Evolutionary conservation across 805 yeast species (phyloP).

Genomic region (Metschnikowia continentalis): DNA sequence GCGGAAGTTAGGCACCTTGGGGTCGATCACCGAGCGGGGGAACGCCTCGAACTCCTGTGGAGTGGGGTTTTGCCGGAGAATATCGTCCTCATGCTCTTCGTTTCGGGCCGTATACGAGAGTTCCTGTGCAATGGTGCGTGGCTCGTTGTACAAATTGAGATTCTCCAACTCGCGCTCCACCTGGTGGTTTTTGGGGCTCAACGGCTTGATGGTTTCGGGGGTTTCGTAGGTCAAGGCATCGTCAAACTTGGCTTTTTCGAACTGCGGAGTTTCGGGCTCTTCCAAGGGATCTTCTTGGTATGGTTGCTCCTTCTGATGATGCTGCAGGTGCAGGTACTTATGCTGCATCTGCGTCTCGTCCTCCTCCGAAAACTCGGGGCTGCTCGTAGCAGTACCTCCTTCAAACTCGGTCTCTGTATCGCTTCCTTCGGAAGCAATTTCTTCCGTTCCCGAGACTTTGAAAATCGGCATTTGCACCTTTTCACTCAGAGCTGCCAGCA

Average conservation of each 20-base stretch:
- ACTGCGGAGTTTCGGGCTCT: slow-evolving; percentile 11
- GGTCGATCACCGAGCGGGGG: slow-evolving; percentile 16
- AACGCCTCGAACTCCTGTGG: slow-evolving; percentile 18
- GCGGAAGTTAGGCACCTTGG: slow-evolving; percentile 13
- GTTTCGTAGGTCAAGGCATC: slow-evolving; percentile 7
- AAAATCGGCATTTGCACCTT: slow-evolving; percentile 6
- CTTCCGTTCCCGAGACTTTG: slow-evolving; percentile 1
- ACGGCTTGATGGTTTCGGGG: slow-evolving; percentile 26
- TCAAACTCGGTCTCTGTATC: slow-evolving; percentile 9
- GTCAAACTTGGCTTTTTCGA: slow-evolving; percentile 2
- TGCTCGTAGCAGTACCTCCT: background rate
- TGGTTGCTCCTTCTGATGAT: no score
- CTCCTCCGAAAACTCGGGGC: background rate
- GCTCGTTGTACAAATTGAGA: slow-evolving; percentile 21
- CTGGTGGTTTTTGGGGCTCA: slow-evolving; percentile 32
- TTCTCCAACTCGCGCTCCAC: slow-evolving; percentile 31
- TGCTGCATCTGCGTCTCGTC: background rate
- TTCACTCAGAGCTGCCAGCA: background rate
- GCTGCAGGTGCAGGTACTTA: no score
- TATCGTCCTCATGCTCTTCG: slow-evolving; percentile 10
- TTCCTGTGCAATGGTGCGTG: background rate
- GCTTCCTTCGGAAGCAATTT: background rate
- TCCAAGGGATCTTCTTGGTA: background rate
- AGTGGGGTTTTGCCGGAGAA: slow-evolving; percentile 13
- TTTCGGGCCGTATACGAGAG: background rate